A percentile compares a stretch with the other conserved stretches of the same genome.
Conservation (phyloP, 2,329 filamentous ascomycete species). For the Trichoderma hamatum region DNA sequence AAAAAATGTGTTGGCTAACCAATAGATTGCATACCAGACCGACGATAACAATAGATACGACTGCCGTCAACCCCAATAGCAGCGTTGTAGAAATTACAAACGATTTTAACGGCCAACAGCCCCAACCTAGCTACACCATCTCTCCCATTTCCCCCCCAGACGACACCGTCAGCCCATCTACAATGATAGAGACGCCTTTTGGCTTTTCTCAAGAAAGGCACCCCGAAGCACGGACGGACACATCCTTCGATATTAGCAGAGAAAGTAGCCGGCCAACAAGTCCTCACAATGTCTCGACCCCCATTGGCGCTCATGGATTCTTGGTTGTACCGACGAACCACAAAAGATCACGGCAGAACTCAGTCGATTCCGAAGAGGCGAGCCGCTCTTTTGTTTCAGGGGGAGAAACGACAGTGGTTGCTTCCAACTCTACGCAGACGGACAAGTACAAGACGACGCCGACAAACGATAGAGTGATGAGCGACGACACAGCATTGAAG, state of each 20-base stretch:
- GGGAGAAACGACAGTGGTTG: conserved; percentile 63
- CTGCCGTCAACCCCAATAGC: conserved; percentile 42
- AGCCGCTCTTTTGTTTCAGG: conserved; percentile 62
- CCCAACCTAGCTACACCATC: conserved; percentile 29
- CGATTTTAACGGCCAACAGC: conserved; percentile 31
- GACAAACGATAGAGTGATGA: conserved; percentile 60
- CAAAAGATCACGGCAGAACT: conserved; percentile 66
- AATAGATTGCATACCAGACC: conserved; percentile 42
- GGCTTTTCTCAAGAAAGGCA: conserved; percentile 35
- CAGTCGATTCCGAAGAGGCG: conserved; percentile 68
- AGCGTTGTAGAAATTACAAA: conserved; percentile 38
- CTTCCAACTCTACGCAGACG: conserved; percentile 48
- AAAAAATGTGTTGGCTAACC: conserved; percentile 21
- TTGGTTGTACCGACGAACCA: conserved; percentile 65
- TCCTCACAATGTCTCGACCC: conserved; percentile 71
- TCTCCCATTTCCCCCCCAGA: conserved; percentile 45
- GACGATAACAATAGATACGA: conserved; percentile 59
- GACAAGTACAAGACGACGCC: conserved; percentile 45
- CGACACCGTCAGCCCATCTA: conserved; percentile 46
- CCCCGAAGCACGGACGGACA: conserved; percentile 55
- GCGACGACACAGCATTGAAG: conserved; percentile 68
- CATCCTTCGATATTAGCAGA: conserved; percentile 63
- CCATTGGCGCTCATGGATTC: conserved; percentile 58
- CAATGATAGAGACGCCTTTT: conserved; percentile 39
- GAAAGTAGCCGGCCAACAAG: conserved; percentile 69